Percentiles rank a stretch among this genome's conserved stretches.
Conservation (phyloP, 2,329 filamentous ascomycete genomes). For the Gyromitra esculenta region DNA sequence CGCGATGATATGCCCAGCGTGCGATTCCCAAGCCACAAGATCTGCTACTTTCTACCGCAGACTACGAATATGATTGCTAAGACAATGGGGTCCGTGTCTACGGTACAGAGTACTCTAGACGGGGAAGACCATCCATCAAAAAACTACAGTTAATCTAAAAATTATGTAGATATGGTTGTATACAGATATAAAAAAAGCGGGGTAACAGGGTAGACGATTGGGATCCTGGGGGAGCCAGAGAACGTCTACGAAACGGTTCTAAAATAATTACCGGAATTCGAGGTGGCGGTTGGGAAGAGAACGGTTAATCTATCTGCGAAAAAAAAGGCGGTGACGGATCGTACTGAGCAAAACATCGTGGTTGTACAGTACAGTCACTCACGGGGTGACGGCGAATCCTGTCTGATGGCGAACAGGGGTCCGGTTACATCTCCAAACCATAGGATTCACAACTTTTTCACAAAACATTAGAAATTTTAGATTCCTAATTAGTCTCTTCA, state of each 20-base stretch:
- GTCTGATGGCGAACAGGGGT: too few relatives aligned
- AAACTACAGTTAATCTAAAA: constrained; percentile 24
- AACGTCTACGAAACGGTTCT: background rate
- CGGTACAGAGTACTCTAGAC: constrained; percentile 13
- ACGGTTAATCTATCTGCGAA: background rate
- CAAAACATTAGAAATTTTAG: too few relatives aligned
- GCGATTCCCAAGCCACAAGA: constrained; percentile 32
- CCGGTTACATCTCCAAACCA: too few relatives aligned
- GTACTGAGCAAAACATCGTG: background rate
- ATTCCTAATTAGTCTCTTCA: too few relatives aligned
- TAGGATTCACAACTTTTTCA: too few relatives aligned
- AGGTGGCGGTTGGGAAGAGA: background rate
- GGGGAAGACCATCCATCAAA: constrained; percentile 11
- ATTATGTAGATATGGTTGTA: background rate
- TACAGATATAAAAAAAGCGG: constrained; percentile 19
- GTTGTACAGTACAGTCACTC: too few relatives aligned
- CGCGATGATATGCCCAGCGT: constrained; percentile 2
- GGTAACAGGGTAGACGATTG: constrained; percentile 34
- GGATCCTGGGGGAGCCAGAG: constrained; percentile 14
- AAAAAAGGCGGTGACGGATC: constrained; percentile 4
- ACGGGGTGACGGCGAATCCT: too few relatives aligned
- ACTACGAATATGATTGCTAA: constrained; percentile 22
- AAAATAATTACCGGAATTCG: background rate
- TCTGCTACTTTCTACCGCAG: constrained; percentile 13
- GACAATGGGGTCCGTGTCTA: constrained; percentile 1